Evolutionary conservation across 2,329 filamentous ascomycete genomes (phyloP), one percentile per base, ranked within the genome.

Genomic region (Xylariales sp.): DNA sequence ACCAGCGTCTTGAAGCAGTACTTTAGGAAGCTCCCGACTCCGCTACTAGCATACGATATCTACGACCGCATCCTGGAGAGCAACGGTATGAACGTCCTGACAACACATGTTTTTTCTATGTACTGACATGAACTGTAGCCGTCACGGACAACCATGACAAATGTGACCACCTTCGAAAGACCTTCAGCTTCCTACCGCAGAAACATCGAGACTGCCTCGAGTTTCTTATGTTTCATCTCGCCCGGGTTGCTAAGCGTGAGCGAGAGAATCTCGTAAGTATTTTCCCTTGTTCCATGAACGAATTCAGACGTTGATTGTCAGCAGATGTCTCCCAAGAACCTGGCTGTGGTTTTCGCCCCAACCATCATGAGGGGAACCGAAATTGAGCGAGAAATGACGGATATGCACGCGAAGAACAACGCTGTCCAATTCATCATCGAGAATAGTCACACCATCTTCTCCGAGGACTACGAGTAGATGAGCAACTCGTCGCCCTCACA

Each of bases 1-100:
- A 97, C 93, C 2, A 95, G 88, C 58, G 87, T 91, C 15, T 67
- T 98, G 55, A 98, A 98, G 70, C 91, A 97, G 63, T 98, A 97
- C 61, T 95, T 98, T 78, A 81, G 93, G 53, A 93, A 90, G 64
- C 73, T 97, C 25, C 93, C 93, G 1, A 86, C 77, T 6, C 93
- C 93, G 3, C 73, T 98, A 22, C 80, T 98, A 53, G 95, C 91
- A 0, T 96, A 85, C 62, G 88, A 95, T 16, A 82, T 95, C 19
- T 98, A 98, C 57, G 91, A 97, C 53, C 77, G 80, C 28, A 78
- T 98, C 37, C 70, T 98, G 36, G 90, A 95, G 53, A 88, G 86
- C 4, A 82, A 79, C 49, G 70, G 84, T 86, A 70, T 69, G 82
- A 68, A 15, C 15, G 40, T 25, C 19, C 28, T 19, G 4, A 27